A percentile compares a stretch with the other conserved stretches of the same genome.
Evolutionary conservation across 768 basidiomycete genomes (phyloP).

Genomic region (Amanita pallidorosea): DNA sequence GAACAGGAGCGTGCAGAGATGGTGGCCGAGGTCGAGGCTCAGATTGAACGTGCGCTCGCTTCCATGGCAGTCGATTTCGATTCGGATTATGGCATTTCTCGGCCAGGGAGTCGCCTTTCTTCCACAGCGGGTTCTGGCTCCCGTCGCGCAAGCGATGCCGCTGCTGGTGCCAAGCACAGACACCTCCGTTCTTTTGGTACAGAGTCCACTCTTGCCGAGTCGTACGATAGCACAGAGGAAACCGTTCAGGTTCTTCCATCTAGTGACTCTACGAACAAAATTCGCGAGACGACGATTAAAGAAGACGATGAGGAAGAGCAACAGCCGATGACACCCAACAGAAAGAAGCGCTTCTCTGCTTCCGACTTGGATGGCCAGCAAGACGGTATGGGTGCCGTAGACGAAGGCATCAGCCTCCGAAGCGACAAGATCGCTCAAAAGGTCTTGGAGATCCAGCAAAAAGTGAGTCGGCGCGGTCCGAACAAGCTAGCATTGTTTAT

Average conservation of each 20-base stretch:
- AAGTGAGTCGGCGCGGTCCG: conserved; percentile 38
- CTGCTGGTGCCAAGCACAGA: conserved; percentile 27
- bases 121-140: conserved; percentile 32
- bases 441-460: conserved; percentile 82
- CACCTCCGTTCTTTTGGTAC: conserved; percentile 65
- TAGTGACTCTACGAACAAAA: conserved; percentile 20
- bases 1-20: conserved; percentile 79
- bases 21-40: conserved; percentile 89
- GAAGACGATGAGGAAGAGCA: conserved; percentile 47
- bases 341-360: conserved; percentile 76
- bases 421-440: conserved; percentile 86
- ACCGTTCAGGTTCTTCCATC: conserved; percentile 12
- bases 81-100: conserved; percentile 64
- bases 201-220: conserved; percentile 71
- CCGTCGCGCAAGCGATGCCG: conserved; percentile 45
- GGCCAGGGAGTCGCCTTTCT: conserved; percentile 59
- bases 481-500: neutral
- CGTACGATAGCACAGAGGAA: conserved; percentile 37
- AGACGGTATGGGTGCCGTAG: conserved; percentile 79
- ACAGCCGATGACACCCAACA: conserved; percentile 24
- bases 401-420: conserved; percentile 73
- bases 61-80: conserved; percentile 77
- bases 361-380: conserved; percentile 51
- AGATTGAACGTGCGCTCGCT: conserved; percentile 78
- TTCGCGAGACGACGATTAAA: conserved; percentile 37